These are phyloP conservation scores for Coemansia sp. DNA, from an alignment of 192 early-diverging fungal species.

Conservation along the genomic window DNA sequence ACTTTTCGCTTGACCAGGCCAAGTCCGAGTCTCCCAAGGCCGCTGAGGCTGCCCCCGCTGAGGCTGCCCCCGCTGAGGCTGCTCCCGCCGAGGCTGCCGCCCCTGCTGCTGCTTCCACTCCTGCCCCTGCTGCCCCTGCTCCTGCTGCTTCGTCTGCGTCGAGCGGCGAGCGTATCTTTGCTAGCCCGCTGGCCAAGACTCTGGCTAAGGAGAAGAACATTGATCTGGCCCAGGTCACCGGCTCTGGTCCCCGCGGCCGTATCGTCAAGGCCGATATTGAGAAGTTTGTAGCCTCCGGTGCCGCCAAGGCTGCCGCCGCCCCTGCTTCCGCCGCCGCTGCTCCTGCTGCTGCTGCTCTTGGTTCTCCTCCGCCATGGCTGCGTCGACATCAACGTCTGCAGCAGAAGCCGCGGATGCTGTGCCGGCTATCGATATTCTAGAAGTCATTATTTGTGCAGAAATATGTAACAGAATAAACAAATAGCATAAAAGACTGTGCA, in stretches of 20 bases:
- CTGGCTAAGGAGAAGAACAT: constrained; percentile 83
- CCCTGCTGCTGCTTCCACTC: constrained; percentile 7
- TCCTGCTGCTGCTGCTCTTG: constrained; percentile 18
- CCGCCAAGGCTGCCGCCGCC: constrained; percentile 25
- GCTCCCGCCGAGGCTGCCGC: constrained; percentile 4
- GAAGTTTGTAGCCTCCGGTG: constrained; percentile 43
- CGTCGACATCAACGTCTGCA: no score
- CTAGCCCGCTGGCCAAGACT: constrained; percentile 81
- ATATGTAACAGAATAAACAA: no score
- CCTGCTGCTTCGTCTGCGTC: neutral
- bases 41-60: constrained; percentile 34
- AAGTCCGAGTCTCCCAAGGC: constrained; percentile 23
- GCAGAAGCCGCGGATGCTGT: no score
- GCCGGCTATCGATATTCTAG: no score
- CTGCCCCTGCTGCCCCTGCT: neutral
- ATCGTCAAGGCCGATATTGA: constrained; percentile 91
- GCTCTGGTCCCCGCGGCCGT: constrained; percentile 86
- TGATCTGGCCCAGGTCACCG: constrained; percentile 69
- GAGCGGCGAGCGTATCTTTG: constrained; percentile 65
- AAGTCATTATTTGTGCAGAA: no score
- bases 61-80: constrained; percentile 24
- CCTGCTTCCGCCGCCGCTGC: constrained; percentile 28
- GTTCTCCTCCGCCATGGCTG: no score
- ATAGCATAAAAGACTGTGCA: no score
- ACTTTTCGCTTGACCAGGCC: constrained; percentile 64